Conservation (phyloP, 257 asterid species). For the Oldenlandia corymbosa region DNA sequence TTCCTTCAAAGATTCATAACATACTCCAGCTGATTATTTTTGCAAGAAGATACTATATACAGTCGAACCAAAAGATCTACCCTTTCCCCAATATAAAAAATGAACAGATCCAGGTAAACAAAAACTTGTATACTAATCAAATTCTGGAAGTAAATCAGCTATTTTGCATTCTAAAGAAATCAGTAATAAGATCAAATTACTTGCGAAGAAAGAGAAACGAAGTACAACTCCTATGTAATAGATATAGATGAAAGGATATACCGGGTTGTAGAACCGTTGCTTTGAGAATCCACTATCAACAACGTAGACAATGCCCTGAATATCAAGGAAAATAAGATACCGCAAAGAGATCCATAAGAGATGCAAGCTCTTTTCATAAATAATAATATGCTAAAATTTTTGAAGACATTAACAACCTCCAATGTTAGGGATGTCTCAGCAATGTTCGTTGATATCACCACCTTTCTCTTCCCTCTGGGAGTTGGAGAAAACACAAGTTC, state of each 20-base stretch:
- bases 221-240: background rate
- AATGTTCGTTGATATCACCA: conserved; percentile 85
- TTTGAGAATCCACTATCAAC: conserved; percentile 94
- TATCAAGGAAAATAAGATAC: conserved; percentile 14
- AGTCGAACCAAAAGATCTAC: too few species aligned
- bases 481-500: conserved; percentile 89
- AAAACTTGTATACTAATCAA: too few species aligned
- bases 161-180: background rate
- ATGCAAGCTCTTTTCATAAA: conserved; percentile 7
- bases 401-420: conserved; percentile 43
- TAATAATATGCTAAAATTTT: too few species aligned
- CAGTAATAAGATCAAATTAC: too few species aligned
- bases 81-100: too few species aligned
- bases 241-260: conserved; percentile 16
- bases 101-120: background rate
- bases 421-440: conserved; percentile 98
- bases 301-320: conserved; percentile 87
- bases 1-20: background rate
- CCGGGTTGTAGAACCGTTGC: conserved; percentile 92
- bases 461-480: conserved; percentile 95
- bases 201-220: background rate
- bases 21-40: background rate
- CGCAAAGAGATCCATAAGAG: background rate
- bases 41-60: too few species aligned
- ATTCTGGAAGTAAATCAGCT: background rate